Evolutionary conservation across 2,329 filamentous ascomycete species (phyloP).

Genomic region (Apiospora arundinis): DNA sequence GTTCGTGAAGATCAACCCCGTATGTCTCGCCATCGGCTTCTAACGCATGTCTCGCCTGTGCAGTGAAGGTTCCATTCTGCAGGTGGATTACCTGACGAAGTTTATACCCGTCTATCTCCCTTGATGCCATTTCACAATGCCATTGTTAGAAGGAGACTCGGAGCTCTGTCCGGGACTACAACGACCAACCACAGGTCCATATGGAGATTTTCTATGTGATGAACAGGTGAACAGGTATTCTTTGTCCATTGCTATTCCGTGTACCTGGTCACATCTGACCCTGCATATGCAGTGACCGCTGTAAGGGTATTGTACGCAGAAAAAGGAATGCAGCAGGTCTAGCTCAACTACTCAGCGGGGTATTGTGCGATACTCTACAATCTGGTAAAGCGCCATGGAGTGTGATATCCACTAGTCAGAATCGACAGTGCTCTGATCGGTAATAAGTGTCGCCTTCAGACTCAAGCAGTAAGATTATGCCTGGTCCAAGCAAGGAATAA

Average conservation of each 20-base stretch:
- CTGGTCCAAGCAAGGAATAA: constrained; percentile 4
- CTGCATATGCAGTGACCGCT: background rate
- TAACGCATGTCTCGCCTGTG: background rate
- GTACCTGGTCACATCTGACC: background rate
- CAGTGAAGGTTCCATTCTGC: background rate
- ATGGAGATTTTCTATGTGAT: background rate
- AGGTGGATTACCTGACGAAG: background rate
- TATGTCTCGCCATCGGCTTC: background rate
- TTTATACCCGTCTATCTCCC: background rate
- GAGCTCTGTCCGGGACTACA: background rate
- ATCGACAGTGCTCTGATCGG: too few relatives aligned
- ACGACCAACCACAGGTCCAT: background rate
- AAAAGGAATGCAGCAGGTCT: too few relatives aligned
- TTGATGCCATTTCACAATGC: background rate
- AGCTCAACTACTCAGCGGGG: background rate
- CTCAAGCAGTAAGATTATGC: background rate
- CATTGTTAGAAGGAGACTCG: background rate
- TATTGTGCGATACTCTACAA: background rate
- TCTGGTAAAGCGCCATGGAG: background rate
- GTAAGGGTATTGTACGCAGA: background rate
- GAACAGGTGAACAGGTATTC: too few relatives aligned
- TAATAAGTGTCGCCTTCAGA: too few relatives aligned
- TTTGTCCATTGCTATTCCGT: background rate
- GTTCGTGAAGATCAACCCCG: background rate
- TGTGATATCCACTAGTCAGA: background rate